Base-by-base conservation (phyloP, 208 protist species). In the Histomonas meleagridis region DNA sequence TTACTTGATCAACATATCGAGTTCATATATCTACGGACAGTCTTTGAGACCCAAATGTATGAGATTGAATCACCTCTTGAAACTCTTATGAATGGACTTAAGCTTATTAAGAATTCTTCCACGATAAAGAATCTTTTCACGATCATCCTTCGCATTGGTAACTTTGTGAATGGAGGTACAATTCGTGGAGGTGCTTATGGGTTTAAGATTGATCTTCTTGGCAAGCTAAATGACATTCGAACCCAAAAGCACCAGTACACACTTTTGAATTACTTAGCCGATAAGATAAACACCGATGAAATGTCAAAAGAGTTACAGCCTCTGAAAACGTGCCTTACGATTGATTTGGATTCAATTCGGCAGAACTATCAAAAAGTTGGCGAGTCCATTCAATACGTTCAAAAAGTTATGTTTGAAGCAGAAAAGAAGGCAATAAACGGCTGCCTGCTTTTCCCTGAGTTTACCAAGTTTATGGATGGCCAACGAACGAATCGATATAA, bases 161-260 rank as follows among this genome's bases (percentile, higher is more conserved):
- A 86, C 46, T 46, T 51, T 48, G 55, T 86, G 76, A 86, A 86
- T 35, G 76, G 76, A n/a, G 76, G 76, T 16, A 23, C n/a, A 2
- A 32, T 46, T 38, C 40, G 76, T 38, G 76, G 76, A 55, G 76
- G n/a, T 18, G 46, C 46, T 26, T 53, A 28, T 48, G 76, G 76
- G 32, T 86, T 86, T n/a, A 86, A 86, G 76, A 86, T 86, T 10
- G 76, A 86, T 18, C 43, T 48, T 28, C 46, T 86, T 28, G 46
- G 26, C 3, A 86, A 86, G 38, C 10, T 86, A 9, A 40, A 14
- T 57, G 76, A 86, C 32, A 35, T 86, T 48, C 23, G 43, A 55
- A 81, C 70, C 48, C 21, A 38, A 18, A 81, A 43, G n/a, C 43
- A 35, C 48, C 21, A 26, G 7, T n/a, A 65, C n/a, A 65, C 60